Percentiles rank a stretch among this genome's conserved stretches.
phyloP scores from a whole-genome alignment of 441 rosid genomes.

The Manihot esculenta region DNA sequence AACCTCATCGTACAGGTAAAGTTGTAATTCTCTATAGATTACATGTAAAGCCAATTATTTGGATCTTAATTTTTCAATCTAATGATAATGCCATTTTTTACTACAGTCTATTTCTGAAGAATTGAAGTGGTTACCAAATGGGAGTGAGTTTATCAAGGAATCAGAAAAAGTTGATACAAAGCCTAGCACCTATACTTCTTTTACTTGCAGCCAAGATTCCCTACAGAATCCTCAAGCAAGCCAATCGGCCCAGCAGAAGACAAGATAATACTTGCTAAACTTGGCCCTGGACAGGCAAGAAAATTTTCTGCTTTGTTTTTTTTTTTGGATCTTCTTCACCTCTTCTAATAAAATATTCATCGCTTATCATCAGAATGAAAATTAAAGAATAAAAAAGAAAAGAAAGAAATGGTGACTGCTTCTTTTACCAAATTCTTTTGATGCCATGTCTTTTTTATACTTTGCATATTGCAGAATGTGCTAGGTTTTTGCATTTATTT shows the following conservation, averaged over 20 bases:
- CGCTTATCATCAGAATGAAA: not conserved
- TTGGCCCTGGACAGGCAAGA: constrained; percentile 82
- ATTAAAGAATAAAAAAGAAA: not conserved
- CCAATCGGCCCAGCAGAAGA: constrained; percentile 50
- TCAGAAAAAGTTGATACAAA: constrained; percentile 43
- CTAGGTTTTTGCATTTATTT: not conserved
- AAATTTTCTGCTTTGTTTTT: not conserved
- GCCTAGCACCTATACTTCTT: constrained; percentile 76
- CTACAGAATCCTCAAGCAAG: constrained; percentile 53
- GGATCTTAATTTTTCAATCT: constrained; percentile 12
- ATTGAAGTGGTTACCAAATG: constrained; percentile 77
- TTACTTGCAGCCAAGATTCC: constrained; percentile 62
- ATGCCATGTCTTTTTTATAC: not conserved
- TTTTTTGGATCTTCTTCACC: not conserved
- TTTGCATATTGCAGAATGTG: not conserved
- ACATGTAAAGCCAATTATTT: not conserved
- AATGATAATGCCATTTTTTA: constrained; percentile 13
- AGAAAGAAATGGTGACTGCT: not conserved
- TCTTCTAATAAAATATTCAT: not conserved
- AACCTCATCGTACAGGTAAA: constrained; percentile 62
- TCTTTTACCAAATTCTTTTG: not conserved
- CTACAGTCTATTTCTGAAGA: constrained; percentile 69
- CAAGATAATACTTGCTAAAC: constrained; percentile 68
- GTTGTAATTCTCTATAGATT: constrained; percentile 6
- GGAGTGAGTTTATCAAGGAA: constrained; percentile 74